Evolutionary conservation across 139 green algal species (phyloP).

Genomic region (Diplosphaera chodatii): DNA sequence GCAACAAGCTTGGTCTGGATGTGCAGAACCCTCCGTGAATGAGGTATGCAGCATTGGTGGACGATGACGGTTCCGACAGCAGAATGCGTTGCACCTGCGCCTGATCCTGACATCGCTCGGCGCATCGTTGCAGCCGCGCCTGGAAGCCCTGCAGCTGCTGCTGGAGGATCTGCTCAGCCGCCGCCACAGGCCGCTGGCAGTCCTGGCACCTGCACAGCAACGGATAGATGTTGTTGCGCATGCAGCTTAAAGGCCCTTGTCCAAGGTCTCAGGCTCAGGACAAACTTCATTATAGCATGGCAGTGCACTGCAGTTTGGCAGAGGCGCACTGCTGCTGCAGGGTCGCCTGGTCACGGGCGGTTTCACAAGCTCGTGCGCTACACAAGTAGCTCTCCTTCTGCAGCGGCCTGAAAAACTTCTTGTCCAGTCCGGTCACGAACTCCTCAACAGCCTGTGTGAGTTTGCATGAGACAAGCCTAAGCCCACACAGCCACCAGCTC

Average conservation of each 20-base stretch:
- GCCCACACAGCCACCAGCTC: too few species aligned
- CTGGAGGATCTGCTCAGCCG: background rate
- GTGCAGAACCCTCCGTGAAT: too few species aligned
- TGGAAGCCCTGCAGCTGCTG: background rate
- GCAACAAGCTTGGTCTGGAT: too few species aligned
- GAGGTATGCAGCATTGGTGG: too few species aligned
- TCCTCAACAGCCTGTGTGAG: background rate
- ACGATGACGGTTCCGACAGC: too few species aligned
- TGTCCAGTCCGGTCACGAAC: background rate
- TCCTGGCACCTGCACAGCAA: background rate
- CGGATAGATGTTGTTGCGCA: too few species aligned
- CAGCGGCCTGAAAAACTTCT: background rate
- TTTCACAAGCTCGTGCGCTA: background rate
- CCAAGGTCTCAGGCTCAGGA: too few species aligned
- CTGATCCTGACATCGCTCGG: background rate
- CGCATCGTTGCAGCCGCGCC: background rate
- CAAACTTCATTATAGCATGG: too few species aligned
- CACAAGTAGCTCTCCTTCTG: background rate
- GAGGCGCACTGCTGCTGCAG: background rate
- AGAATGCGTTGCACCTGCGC: background rate
- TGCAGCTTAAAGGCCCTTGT: too few species aligned
- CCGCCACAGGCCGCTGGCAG: background rate
- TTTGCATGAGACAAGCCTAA: background rate
- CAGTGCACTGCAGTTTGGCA: too few species aligned
- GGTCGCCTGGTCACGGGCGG: background rate